Percentiles rank a stretch among this genome's conserved stretches.
These are phyloP conservation scores for Nymphaea colorata DNA, from an alignment of 164 flowering plant species.

Conservation along the genomic window DNA sequence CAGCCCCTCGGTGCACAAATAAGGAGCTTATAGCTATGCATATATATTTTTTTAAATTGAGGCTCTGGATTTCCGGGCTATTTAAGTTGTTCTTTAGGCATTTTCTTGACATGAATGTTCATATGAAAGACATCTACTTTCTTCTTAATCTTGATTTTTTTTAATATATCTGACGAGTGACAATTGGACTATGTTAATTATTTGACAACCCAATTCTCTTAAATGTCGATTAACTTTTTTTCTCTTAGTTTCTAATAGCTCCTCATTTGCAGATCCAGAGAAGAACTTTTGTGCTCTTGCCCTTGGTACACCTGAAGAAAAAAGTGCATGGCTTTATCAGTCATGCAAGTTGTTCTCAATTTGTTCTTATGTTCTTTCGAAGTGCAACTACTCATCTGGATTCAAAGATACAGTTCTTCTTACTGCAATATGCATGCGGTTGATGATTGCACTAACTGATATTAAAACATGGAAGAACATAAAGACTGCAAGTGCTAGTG, in stretches of 20 bases:
- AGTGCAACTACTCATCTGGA: slow-evolving; percentile 26
- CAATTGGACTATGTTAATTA: too few species aligned
- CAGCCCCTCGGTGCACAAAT: too few species aligned
- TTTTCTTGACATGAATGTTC: too few species aligned
- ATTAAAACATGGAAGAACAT: slow-evolving; percentile 55
- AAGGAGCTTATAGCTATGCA: too few species aligned
- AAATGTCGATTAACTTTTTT: too few species aligned
- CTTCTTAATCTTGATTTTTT: too few species aligned
- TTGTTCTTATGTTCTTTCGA: slow-evolving; percentile 48
- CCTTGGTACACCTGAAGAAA: slow-evolving; percentile 54
- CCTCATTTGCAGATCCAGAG: slow-evolving; percentile 31
- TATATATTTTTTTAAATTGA: too few species aligned
- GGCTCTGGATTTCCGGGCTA: too few species aligned
- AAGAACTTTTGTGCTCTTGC: slow-evolving; percentile 67
- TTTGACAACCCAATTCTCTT: too few species aligned
- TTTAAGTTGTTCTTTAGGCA: too few species aligned
- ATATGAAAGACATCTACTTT: too few species aligned
- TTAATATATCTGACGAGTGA: too few species aligned
- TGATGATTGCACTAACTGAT: slow-evolving; percentile 67
- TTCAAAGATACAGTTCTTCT: slow-evolving; percentile 27
- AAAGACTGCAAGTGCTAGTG: slow-evolving; percentile 15
- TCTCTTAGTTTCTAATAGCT: neutral
- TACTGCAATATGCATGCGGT: slow-evolving; percentile 58
- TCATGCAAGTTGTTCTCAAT: slow-evolving; percentile 51
- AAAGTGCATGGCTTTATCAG: slow-evolving; percentile 62